Base-by-base conservation (phyloP, 169 alveolate genomes). In the Cryptosporidium xiaoi region DNA sequence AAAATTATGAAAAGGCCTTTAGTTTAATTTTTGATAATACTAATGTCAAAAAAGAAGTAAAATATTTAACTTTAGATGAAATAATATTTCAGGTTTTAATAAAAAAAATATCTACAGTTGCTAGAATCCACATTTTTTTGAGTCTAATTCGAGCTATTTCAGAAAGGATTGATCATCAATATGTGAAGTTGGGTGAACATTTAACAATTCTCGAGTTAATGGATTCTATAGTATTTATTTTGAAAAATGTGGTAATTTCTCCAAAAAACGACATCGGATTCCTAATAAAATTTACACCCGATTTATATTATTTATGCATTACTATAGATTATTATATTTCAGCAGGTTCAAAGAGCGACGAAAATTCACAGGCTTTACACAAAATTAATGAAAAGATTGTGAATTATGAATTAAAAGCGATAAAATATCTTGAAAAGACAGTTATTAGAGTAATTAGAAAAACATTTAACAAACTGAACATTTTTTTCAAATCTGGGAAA, bases 181-280 rank as follows among this genome's bases (percentile, higher is more conserved):
- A 31, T 8, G 33, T 55, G 10, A 50, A 48, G 8, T n/a, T 48
- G 24, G 82, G 44, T 18, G 5, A 16, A 8, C 8, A 53, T 53
- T 48, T 66, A 24, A 36, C 82, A 8, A 48, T 29, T n/a, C 31
- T 53, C 31, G 83, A 53, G 1, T 6, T 2, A 4, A 16, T 53
- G 29, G 29, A 53, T 16, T 53, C 64, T 51, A 24, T 51, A 8
- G 31, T 34, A 34, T 16, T 29, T 15, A 13, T 27, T 51, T 5
- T 69, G 29, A 24, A 34, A 27, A 12, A 10, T 16, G 51, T 18
- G 27, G 31, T 29, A 8, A 5, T n/a, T 33, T 24, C 40, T 10
- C 13, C 10, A 20, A 64, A 77, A 44, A 77, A 24, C 53, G 87
- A 77, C 20, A 77, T 77, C 16, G 87, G 64, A 1, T 60, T 68